Evolutionary conservation across 768 basidiomycete species (phyloP).

Genomic region (Boletus huronensis): DNA sequence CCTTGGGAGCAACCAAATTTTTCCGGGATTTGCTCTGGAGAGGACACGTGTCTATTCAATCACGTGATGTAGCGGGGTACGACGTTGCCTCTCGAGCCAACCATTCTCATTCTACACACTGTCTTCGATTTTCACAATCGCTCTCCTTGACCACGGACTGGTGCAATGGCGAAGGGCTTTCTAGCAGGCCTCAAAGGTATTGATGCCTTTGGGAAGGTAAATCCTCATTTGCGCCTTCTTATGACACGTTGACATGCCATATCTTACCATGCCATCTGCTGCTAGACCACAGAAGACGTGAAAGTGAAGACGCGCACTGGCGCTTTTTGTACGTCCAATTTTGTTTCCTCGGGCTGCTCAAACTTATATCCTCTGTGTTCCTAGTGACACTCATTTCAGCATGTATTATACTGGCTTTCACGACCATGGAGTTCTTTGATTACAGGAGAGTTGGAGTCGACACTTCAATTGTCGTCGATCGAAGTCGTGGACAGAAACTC

Average conservation of each 20-base stretch:
- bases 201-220: constrained; percentile 98
- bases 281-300: constrained; percentile 96
- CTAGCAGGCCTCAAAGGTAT: constrained; percentile 81
- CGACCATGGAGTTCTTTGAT: constrained; percentile 93
- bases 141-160: constrained; percentile 19
- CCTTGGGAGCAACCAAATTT: too few relatives aligned
- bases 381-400: constrained; percentile 89
- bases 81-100: neutral
- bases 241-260: constrained; percentile 5
- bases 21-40: too few relatives aligned
- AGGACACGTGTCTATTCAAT: constrained; percentile 20
- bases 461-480: constrained; percentile 92
- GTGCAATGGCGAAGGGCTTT: constrained; percentile 73
- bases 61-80: constrained; percentile 20
- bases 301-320: constrained; percentile 97
- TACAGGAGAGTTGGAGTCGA: constrained; percentile 85
- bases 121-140: constrained; percentile 9
- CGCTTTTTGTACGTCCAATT: constrained; percentile 67
- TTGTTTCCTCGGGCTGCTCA: neutral
- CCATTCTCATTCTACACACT: constrained; percentile 4
- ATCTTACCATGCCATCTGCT: constrained; percentile 8
- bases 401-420: constrained; percentile 88
- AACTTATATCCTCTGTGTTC: constrained; percentile 6
- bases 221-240: constrained; percentile 9
- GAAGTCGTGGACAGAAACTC: constrained; percentile 90